Conservation (phyloP, 441 rosid species). For the Iberis amara region DNA sequence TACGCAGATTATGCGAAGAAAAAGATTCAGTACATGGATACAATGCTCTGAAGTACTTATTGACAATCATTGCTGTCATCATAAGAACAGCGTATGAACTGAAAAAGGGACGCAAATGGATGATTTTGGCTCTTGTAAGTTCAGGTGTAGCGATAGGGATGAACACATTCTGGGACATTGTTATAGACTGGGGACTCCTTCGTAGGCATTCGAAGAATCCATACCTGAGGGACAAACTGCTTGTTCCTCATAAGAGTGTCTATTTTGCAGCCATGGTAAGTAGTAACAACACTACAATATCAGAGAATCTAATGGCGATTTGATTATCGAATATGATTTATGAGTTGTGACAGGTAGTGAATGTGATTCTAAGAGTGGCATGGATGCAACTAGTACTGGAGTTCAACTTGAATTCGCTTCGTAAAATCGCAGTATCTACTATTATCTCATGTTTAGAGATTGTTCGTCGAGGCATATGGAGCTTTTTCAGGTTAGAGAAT, state of each 20-base stretch:
- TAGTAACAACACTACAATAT: constrained; percentile 3
- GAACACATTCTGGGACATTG: constrained; percentile 67
- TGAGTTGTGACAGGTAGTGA: constrained; percentile 35
- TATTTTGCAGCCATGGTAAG: constrained; percentile 64
- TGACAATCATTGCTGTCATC: constrained; percentile 55
- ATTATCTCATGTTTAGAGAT: constrained; percentile 51
- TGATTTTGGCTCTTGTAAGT: constrained; percentile 54
- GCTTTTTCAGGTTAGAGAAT: constrained; percentile 62
- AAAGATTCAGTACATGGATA: constrained; percentile 44
- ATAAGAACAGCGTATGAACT: constrained; percentile 52
- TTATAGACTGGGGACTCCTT: constrained; percentile 69
- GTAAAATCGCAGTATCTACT: constrained; percentile 39
- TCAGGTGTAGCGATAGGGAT: constrained; percentile 46
- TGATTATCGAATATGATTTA: not conserved
- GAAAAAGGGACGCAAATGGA: constrained; percentile 47
- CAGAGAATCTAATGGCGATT: not conserved
- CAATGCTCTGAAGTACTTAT: constrained; percentile 51
- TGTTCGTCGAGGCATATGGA: constrained; percentile 63
- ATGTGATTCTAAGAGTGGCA: constrained; percentile 46
- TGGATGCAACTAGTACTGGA: constrained; percentile 62
- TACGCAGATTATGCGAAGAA: constrained; percentile 50
- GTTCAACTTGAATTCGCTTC: constrained; percentile 40
- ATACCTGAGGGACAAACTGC: constrained; percentile 53
- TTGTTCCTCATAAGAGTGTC: constrained; percentile 51
- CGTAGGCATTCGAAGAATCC: constrained; percentile 51